Evolutionary conservation across 2,329 filamentous ascomycete species (phyloP).

Genomic region (Exophiala bonariae): DNA sequence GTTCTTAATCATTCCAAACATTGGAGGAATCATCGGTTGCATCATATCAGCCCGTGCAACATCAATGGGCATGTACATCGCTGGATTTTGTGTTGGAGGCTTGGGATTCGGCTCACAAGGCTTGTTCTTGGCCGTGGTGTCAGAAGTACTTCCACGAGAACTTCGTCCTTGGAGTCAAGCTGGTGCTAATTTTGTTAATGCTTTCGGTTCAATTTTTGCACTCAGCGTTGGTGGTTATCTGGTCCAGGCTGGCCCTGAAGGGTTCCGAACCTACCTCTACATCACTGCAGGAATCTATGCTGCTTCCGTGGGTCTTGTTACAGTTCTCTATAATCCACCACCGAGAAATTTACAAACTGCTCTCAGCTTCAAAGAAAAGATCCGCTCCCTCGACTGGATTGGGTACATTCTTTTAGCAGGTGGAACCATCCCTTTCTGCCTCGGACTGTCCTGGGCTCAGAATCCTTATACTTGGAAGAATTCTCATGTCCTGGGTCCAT

Average conservation of each 20-base stretch:
- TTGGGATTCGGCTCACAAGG: conserved; percentile 13
- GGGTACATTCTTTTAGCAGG: conserved; percentile 15
- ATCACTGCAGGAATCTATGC: conserved; percentile 18
- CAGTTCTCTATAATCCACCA: conserved; percentile 20
- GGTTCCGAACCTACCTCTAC: conserved; percentile 22
- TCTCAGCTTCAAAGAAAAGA: conserved; percentile 14
- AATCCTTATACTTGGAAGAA: conserved; percentile 55
- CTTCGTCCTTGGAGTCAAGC: conserved; percentile 19
- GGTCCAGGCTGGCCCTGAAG: conserved; percentile 6
- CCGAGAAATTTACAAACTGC: conserved; percentile 14
- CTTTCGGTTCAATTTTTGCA: conserved; percentile 11
- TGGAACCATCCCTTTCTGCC: conserved; percentile 45
- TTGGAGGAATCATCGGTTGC: conserved; percentile 10
- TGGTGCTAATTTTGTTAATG: conserved; percentile 13
- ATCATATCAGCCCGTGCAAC: conserved; percentile 18
- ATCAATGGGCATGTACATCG: conserved; percentile 19
- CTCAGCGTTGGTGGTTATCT: conserved; percentile 13
- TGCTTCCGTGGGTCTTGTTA: conserved; percentile 8
- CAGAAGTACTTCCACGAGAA: conserved; percentile 20
- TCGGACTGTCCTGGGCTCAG: conserved; percentile 59
- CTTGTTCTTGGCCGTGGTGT: conserved; percentile 16
- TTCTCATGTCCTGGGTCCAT: conserved; percentile 50
- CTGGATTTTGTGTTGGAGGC: conserved; percentile 13
- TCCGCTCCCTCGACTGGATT: conserved; percentile 16
- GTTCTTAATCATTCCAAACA: conserved; percentile 13